phyloP scores from a whole-genome alignment of 192 early-diverging fungal species.

The Coemansia sp. region DNA sequence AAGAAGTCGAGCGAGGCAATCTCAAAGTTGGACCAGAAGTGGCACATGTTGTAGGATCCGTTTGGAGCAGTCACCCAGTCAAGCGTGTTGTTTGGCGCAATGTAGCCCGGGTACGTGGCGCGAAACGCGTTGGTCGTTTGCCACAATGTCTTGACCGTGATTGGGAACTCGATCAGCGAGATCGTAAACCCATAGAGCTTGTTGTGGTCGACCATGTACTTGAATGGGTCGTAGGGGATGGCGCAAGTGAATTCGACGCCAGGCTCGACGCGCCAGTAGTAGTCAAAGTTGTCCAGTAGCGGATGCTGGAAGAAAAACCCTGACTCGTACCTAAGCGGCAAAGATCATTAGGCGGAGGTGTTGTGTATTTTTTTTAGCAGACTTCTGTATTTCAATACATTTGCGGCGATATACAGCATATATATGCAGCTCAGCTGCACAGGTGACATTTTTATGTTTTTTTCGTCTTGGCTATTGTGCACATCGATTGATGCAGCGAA shows the following conservation, averaged over 20 bases:
- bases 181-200: constrained; percentile 72
- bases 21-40: constrained; percentile 89
- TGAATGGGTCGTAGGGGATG: constrained; percentile 76
- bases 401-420: neutral
- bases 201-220: constrained; percentile 69
- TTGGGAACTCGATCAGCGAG: constrained; percentile 56
- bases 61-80: constrained; percentile 44
- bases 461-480: too few relatives aligned
- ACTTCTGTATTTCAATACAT: too few relatives aligned
- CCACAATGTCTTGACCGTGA: constrained; percentile 62
- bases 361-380: constrained; percentile 55
- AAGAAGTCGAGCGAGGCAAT: constrained; percentile 64
- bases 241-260: constrained; percentile 73
- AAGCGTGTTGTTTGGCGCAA: constrained; percentile 51
- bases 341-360: constrained; percentile 66
- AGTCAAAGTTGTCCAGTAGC: constrained; percentile 67
- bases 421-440: neutral
- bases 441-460: too few relatives aligned
- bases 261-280: constrained; percentile 85
- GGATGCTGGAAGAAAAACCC: constrained; percentile 76
- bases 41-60: constrained; percentile 67
- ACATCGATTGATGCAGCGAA: too few relatives aligned
- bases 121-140: constrained; percentile 50
- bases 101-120: constrained; percentile 23
- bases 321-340: constrained; percentile 55